Base-by-base conservation (phyloP, 345 rosid species). In the Hibiscus syriacus region DNA sequence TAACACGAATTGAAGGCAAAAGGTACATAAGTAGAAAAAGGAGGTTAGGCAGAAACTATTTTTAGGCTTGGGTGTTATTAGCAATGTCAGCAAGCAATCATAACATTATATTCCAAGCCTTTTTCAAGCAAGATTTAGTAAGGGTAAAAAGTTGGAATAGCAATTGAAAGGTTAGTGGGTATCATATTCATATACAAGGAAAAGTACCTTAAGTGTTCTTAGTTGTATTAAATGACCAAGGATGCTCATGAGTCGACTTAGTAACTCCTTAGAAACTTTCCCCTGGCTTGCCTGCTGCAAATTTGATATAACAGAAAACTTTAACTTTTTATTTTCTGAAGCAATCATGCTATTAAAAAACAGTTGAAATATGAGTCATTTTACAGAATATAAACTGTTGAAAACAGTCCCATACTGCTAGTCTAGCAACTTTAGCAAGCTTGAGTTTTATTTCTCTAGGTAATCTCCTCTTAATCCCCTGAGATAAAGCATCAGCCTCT, bases 171-270 rank as follows among this genome's bases (percentile, higher is more conserved):
- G n/a, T n/a, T n/a, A n/a, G n/a, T 45, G 39, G 27, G 46, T 20
- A 5, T 20, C 12, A 30, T 5, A 48, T 14, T 17, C 19, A 52
- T 22, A 36, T 14, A 52, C 5, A 52, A 38, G 22, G 38, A 55
- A 57, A 11, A 26, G 20, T 82, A 93, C 98, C 98, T 93, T 90
- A 10, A 93, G 89, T 39, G 97, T 88, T 78, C 97, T 83, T n/a
- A n/a, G n/a, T n/a, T n/a, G n/a, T n/a, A n/a, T n/a, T n/a, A n/a
- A n/a, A n/a, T n/a, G n/a, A n/a, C n/a, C n/a, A n/a, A n/a, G n/a
- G n/a, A n/a, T n/a, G n/a, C n/a, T n/a, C n/a, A n/a, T n/a, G n/a
- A n/a, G n/a, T n/a, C n/a, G n/a, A n/a, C n/a, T n/a, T n/a, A n/a
- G n/a, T n/a, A n/a, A n/a, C n/a, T n/a, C n/a, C n/a, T n/a, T n/a